Conservation (phyloP, 2,329 filamentous ascomycete genomes). For the Chaetothyriales sp. region DNA sequence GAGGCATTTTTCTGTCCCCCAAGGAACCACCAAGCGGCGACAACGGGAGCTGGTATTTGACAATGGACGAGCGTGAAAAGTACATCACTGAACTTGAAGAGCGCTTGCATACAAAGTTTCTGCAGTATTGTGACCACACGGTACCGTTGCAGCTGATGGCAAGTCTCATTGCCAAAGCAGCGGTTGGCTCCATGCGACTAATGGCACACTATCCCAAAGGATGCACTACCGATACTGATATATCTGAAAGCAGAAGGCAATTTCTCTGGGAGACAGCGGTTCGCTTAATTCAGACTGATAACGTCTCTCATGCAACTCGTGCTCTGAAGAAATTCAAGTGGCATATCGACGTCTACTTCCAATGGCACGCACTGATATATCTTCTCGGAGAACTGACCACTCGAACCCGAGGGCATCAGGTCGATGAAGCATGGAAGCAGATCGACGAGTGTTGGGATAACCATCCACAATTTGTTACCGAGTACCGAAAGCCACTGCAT, state of each 20-base stretch:
- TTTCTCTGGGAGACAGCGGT: constrained; percentile 27
- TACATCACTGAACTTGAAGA: constrained; percentile 32
- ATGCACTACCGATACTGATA: constrained; percentile 18
- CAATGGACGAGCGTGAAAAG: constrained; percentile 24
- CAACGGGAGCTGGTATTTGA: constrained; percentile 8
- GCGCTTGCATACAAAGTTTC: constrained; percentile 39
- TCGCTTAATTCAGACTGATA: constrained; percentile 26
- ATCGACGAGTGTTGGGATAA: constrained; percentile 30
- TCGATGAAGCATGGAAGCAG: constrained; percentile 29
- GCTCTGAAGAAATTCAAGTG: constrained; percentile 29
- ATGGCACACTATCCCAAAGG: constrained; percentile 32
- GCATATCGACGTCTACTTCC: constrained; percentile 34
- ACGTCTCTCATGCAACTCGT: constrained; percentile 25
- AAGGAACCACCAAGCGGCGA: constrained; percentile 8
- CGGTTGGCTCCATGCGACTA: constrained; percentile 30
- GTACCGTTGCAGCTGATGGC: constrained; percentile 35
- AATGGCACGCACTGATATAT: constrained; percentile 39
- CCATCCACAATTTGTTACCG: constrained; percentile 27
- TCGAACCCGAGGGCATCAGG: constrained; percentile 24
- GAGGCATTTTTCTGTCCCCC: not conserved
- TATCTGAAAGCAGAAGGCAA: constrained; percentile 24
- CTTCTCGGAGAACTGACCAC: constrained; percentile 30
- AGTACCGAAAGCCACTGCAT: constrained; percentile 26
- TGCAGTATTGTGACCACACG: constrained; percentile 36
- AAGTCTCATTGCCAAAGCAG: constrained; percentile 29